These are phyloP conservation scores for Populus alba DNA, from an alignment of 345 rosid species.

Conservation along the genomic window DNA sequence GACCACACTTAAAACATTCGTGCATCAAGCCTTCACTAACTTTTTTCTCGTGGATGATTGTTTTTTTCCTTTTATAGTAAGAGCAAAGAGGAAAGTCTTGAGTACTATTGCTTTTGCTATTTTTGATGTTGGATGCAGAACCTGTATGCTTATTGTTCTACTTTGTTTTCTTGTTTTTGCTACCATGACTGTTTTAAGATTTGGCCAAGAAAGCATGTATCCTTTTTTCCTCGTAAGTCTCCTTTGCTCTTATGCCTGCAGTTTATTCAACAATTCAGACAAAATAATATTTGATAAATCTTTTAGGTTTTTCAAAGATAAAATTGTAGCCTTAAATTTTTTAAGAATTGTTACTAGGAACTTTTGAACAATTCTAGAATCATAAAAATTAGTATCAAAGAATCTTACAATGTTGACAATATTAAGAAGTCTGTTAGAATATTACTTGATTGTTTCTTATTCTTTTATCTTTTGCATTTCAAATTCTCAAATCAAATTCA, in stretches of 20 bases:
- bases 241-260: background rate
- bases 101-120: too few relatives aligned
- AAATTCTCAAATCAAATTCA: background rate
- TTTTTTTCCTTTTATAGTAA: too few relatives aligned
- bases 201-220: background rate
- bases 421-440: background rate
- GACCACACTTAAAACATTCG: too few relatives aligned
- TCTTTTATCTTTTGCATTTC: background rate
- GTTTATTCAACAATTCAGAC: background rate
- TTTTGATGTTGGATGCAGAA: too few relatives aligned
- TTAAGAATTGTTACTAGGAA: background rate
- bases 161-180: background rate
- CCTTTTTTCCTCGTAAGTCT: too few relatives aligned
- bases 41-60: too few relatives aligned
- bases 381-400: background rate
- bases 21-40: too few relatives aligned
- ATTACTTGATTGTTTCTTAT: background rate
- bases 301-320: too few relatives aligned
- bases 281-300: background rate
- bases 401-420: background rate
- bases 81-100: too few relatives aligned
- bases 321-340: too few relatives aligned
- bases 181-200: background rate
- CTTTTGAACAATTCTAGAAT: background rate
- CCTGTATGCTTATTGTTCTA: too few relatives aligned